Evolutionary conservation across 805 yeast species (phyloP).

Genomic region (Wickerhamiella spandovensis): DNA sequence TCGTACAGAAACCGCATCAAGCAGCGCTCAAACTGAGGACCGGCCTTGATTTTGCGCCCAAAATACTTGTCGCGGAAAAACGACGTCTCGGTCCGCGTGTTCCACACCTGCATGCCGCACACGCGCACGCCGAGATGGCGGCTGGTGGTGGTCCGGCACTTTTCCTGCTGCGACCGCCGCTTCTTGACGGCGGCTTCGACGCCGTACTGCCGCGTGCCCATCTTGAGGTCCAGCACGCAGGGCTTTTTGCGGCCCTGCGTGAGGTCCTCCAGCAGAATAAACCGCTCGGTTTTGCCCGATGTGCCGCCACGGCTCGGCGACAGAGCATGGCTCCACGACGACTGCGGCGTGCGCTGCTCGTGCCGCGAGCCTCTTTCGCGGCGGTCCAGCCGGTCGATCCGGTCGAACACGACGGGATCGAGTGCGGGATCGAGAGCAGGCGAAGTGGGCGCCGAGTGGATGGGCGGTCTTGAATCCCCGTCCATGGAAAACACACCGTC

Average conservation of each 20-base stretch:
- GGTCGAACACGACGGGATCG: background rate
- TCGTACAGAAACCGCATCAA: constrained; percentile 69
- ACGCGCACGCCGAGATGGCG: constrained; percentile 75
- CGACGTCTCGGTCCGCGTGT: constrained; percentile 32
- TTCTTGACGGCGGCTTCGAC: constrained; percentile 71
- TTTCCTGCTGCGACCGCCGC: constrained; percentile 62
- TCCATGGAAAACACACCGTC: constrained; percentile 36
- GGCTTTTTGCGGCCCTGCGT: constrained; percentile 74
- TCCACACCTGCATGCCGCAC: constrained; percentile 90
- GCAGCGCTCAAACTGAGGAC: constrained; percentile 64
- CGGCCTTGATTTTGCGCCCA: constrained; percentile 64
- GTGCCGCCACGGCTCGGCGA: constrained; percentile 24
- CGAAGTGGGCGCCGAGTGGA: constrained; percentile 5
- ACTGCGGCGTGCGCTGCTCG: background rate
- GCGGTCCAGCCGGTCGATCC: background rate
- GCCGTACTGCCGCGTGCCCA: constrained; percentile 98
- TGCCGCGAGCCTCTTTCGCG: no score
- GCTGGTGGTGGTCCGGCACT: constrained; percentile 74
- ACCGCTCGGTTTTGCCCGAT: constrained; percentile 47
- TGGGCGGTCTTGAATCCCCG: constrained; percentile 17
- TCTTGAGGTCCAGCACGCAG: constrained; percentile 85
- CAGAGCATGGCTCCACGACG: background rate
- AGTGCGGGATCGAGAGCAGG: constrained; percentile 2
- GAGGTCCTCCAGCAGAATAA: constrained; percentile 77
- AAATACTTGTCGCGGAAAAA: constrained; percentile 79